Evolutionary conservation across 1,284 basidiomycete genomes (phyloP).

Genomic region (Ganoderma lucidum): DNA sequence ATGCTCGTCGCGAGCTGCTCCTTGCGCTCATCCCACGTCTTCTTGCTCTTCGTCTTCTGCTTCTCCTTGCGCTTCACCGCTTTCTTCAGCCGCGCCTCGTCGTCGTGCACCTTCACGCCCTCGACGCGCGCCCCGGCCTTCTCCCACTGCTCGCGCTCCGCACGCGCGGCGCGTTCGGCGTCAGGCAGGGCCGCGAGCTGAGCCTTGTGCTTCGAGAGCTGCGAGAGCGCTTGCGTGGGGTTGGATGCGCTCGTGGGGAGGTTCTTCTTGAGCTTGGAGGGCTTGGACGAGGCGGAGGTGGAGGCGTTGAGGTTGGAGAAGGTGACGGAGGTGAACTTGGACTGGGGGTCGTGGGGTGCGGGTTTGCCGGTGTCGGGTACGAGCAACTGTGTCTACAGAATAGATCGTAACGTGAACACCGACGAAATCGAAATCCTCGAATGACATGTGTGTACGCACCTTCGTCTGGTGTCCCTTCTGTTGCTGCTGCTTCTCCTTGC

Average conservation of each 20-base stretch:
- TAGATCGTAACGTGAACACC: conserved; percentile 11
- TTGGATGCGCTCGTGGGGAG: conserved; percentile 77
- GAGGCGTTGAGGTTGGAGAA: conserved; percentile 71
- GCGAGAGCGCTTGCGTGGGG: conserved; percentile 83
- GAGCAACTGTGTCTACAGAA: conserved; percentile 71
- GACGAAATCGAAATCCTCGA: background rate
- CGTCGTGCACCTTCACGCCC: conserved; percentile 89
- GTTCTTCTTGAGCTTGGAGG: conserved; percentile 56
- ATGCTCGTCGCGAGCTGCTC: conserved; percentile 75
- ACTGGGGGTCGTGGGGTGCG: conserved; percentile 43
- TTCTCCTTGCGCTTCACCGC: conserved; percentile 91
- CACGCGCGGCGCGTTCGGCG: conserved; percentile 79
- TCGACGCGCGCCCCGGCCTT: conserved; percentile 87
- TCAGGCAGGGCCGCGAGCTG: conserved; percentile 78
- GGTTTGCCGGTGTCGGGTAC: conserved; percentile 61
- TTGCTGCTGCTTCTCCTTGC: conserved; percentile 50
- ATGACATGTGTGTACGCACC: conserved; percentile 46
- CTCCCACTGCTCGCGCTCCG: conserved; percentile 86
- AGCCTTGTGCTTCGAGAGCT: conserved; percentile 78
- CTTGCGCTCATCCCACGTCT: conserved; percentile 88
- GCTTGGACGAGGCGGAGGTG: conserved; percentile 34
- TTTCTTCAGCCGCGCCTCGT: conserved; percentile 85
- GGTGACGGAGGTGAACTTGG: conserved; percentile 66
- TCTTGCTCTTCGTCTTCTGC: conserved; percentile 83
- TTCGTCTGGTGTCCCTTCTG: conserved; percentile 58